Evolutionary conservation across 2,329 filamentous ascomycete genomes (phyloP), one percentile per base, ranked within the genome.

Genomic region (Alternaria atra): DNA sequence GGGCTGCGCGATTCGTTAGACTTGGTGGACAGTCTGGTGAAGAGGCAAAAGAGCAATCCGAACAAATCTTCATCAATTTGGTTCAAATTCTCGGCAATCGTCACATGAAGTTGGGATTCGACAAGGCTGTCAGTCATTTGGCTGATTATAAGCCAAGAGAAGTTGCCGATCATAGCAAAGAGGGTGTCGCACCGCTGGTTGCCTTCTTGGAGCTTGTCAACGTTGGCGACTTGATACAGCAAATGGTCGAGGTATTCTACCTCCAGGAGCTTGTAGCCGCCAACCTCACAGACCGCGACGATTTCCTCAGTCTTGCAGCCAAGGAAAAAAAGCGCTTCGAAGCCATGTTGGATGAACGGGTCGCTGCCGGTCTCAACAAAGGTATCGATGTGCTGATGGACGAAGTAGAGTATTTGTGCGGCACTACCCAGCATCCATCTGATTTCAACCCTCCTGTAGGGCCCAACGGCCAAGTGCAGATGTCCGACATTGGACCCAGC

Each of bases 171-270:
- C 88, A 91, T 66, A 87, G 87, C 71, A 84, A 89, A 65, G 83
- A 87, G 34, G 92, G 91, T 1, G 94, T 97, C 7, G 93, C 93
- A 55, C 95, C 95, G 2, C 85, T 99, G 4, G 93, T 97, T 46
- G 97, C 92, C 0, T 99, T 99, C 73, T 88, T 99, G 63, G 95
- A 99, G 80, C 87, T 99, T 29, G 95, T 99, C 77, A 99, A 99
- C 75, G 94, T 99, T 1, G 95, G 95, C 60, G 95, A 99, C 77
- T 85, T 99, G 59, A 99, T 99, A 70, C 93, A 96, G 61, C 95
- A 99, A 78, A 99, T 99, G 95, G 89, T 99, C 60, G 95, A 99
- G 76, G 93, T 99, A 34, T 99, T 99, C 77, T 99, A 97, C 80
- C 91, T 97, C 76, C 95, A 98, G 80, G 95, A 99, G 80, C 86